Base-by-base conservation (phyloP, 495 filamentous ascomycete species). In the Lasiosphaeria hispida region DNA sequence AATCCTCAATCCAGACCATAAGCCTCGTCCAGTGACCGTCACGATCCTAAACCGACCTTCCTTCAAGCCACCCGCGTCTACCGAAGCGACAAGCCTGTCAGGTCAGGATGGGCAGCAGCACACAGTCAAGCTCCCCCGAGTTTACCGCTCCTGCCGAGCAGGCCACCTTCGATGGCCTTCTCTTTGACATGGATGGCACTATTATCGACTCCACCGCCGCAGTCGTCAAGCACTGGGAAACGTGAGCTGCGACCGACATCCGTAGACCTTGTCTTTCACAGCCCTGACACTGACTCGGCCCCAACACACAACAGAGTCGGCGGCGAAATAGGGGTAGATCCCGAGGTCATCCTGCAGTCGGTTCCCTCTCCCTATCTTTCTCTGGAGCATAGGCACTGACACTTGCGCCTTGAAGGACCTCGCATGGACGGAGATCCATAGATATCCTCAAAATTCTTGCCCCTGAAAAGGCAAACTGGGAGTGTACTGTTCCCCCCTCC, bases 171-270 rank as follows among this genome's bases (percentile, higher is more conserved):
- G 80, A 86, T 64, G 92, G 87, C 8, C 71, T 96, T 33, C 81
- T 97, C 4, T 96, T 96, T 62, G 93, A 97, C 73, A 92, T 96
- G 82, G 92, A 95, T 65, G 91, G 87, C 30, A 91, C 88, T 44
- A 90, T 91, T 59, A 86, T 91, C 59, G 87, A 92, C 62, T 89
- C 86, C 7, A 92, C 89, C 1, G 70, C 77, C 39, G 94, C 94
- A 10, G 92, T 98, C 38, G 83, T 90, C 53, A 96, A 96, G 71
- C 87, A 96, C 73, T 98, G 94, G 94, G 80, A 89, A 60, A 80
- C 82, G 89, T 92, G 75, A 77, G 81, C 2, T 8, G n/a, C 34
- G 7, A 13, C n/a, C 48, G 3, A 10, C 13, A 1, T 17, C 37
- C 23, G 6, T 23, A 43, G 4, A 4, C 17, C 17, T 48, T 5